phyloP scores from a whole-genome alignment of 2,329 filamentous ascomycete genomes.

The Monilinia aucupariae region DNA sequence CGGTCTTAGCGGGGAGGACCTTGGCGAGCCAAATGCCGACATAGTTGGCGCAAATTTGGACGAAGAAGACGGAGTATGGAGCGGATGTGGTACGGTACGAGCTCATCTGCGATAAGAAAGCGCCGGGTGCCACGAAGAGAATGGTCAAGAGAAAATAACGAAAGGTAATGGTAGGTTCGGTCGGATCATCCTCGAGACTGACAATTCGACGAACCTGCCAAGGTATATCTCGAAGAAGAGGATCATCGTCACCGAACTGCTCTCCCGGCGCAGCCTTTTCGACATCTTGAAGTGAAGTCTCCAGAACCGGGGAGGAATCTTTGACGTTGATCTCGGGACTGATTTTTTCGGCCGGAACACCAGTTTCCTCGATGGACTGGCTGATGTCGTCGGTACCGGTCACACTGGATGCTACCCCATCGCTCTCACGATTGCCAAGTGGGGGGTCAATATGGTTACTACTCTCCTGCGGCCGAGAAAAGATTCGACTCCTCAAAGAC shows the following conservation, averaged over 20 bases:
- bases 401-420: conserved; percentile 5
- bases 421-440: not conserved
- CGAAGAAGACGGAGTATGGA: conserved; percentile 55
- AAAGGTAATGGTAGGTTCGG: conserved; percentile 52
- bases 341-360: not conserved
- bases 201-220: conserved; percentile 52
- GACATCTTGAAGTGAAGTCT: conserved; percentile 36
- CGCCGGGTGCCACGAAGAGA: conserved; percentile 52
- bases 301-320: conserved; percentile 29
- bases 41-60: conserved; percentile 47
- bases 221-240: conserved; percentile 49
- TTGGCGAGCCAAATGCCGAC: conserved; percentile 42
- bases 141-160: conserved; percentile 52
- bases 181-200: conserved; percentile 52
- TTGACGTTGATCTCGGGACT: conserved; percentile 1
- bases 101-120: conserved; percentile 52
- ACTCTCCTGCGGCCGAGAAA: not conserved
- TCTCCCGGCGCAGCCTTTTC: conserved; percentile 5
- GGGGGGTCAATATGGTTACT: not conserved
- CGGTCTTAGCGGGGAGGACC: conserved; percentile 42
- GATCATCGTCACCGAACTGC: conserved; percentile 40
- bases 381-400: conserved; percentile 7
- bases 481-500: conserved; percentile 7
- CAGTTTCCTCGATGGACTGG: conserved; percentile 6
- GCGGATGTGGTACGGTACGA: conserved; percentile 50